Conservation (phyloP, 1,139 yeast genomes). For the Trichomonascaceae sp. region DNA sequence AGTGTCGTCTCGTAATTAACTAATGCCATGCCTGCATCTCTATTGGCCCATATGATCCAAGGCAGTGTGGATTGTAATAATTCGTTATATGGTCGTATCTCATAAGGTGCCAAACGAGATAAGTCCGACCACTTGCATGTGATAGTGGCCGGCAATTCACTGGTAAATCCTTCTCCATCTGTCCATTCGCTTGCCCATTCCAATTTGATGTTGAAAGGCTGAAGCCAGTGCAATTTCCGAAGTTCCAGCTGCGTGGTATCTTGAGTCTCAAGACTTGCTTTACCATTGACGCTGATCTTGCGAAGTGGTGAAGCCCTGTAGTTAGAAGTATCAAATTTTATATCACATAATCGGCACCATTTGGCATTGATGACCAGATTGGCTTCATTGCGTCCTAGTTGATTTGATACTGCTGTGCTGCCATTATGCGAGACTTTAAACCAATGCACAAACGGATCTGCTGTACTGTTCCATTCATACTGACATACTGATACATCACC, state of each 20-base stretch:
- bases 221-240: constrained; percentile 59
- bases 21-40: constrained; percentile 57
- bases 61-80: constrained; percentile 58
- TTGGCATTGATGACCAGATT: constrained; percentile 2
- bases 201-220: constrained; percentile 52
- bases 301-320: constrained; percentile 8
- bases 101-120: constrained; percentile 38
- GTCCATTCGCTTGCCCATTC: constrained; percentile 74
- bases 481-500: background rate
- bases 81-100: constrained; percentile 67
- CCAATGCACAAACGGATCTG: constrained; percentile 6
- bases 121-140: constrained; percentile 74
- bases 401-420: background rate
- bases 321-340: background rate
- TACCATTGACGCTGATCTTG: constrained; percentile 11
- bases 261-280: constrained; percentile 17
- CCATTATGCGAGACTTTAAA: background rate
- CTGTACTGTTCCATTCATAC: background rate
- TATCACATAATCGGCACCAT: constrained; percentile 2
- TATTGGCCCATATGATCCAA: constrained; percentile 59
- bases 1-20: background rate
- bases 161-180: constrained; percentile 37
- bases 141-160: constrained; percentile 46
- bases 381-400: constrained; percentile 3
- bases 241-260: constrained; percentile 42